Evolutionary conservation across 345 rosid species (phyloP).

Genomic region (Sonneratia caseolaris): DNA sequence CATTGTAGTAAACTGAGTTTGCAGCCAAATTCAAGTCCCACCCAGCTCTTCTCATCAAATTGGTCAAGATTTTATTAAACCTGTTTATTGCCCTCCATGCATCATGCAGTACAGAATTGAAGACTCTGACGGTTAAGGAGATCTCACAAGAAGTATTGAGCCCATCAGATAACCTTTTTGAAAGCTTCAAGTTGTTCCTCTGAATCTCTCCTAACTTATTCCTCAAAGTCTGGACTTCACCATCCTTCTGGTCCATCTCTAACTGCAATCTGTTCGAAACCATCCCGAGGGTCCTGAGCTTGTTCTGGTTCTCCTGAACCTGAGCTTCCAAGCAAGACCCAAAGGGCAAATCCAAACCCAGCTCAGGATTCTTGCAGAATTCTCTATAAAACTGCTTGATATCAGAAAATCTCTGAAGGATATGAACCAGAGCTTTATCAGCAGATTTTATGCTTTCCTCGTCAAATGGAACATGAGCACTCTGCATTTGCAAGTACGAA

Average conservation of each 20-base stretch:
- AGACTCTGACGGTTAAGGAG: slow-evolving; percentile 52
- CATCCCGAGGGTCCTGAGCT: slow-evolving; percentile 61
- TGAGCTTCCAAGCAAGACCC: slow-evolving; percentile 81
- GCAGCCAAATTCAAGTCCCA: slow-evolving; percentile 94
- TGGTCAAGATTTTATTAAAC: slow-evolving; percentile 64
- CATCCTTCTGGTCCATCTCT: slow-evolving; percentile 65
- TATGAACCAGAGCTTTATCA: slow-evolving; percentile 65
- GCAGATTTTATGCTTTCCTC: slow-evolving; percentile 56
- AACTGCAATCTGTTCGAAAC: slow-evolving; percentile 69
- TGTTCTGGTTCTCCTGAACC: slow-evolving; percentile 93
- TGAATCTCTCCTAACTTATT: slow-evolving; percentile 53
- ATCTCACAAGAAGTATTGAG: slow-evolving; percentile 44
- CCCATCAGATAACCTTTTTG: slow-evolving; percentile 42
- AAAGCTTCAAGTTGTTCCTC: slow-evolving; percentile 38
- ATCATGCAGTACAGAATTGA: slow-evolving; percentile 56
- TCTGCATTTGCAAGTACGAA: slow-evolving; percentile 76
- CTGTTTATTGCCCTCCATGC: slow-evolving; percentile 45
- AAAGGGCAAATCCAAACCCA: slow-evolving; percentile 31
- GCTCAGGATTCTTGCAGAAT: slow-evolving; percentile 35
- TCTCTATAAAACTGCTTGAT: slow-evolving; percentile 49
- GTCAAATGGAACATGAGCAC: slow-evolving; percentile 69
- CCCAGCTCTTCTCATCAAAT: slow-evolving; percentile 68
- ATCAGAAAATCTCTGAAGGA: slow-evolving; percentile 59
- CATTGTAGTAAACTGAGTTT: slow-evolving; percentile 44
- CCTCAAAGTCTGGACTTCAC: slow-evolving; percentile 45